These are phyloP conservation scores for Lactarius hengduanensis DNA, from an alignment of 768 basidiomycete species.

Conservation along the genomic window DNA sequence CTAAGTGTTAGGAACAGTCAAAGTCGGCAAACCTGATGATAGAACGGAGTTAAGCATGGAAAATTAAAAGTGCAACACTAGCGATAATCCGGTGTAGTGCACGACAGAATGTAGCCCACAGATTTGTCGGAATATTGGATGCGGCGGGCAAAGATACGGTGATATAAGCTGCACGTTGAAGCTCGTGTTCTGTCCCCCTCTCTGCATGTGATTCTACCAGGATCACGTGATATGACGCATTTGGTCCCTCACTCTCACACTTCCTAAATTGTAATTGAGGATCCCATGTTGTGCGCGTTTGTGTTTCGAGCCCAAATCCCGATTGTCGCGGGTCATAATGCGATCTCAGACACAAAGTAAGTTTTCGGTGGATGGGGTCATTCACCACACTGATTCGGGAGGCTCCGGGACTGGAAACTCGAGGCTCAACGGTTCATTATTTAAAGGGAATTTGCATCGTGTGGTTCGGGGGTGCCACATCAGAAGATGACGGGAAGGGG, in stretches of 20 bases:
- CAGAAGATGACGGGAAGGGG: slow-evolving; percentile 23
- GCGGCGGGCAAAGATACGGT: background rate
- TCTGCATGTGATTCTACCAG: slow-evolving; percentile 18
- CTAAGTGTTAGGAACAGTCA: background rate
- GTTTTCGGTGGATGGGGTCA: background rate
- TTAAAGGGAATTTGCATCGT: slow-evolving; percentile 15
- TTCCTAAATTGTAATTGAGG: background rate
- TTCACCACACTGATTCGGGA: background rate
- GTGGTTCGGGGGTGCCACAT: slow-evolving; percentile 12
- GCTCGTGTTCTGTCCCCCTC: background rate
- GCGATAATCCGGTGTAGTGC: background rate
- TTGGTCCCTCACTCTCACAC: background rate
- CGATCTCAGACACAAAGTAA: background rate
- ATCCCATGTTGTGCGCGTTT: background rate
- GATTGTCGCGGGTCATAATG: background rate
- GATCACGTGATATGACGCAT: slow-evolving; percentile 11
- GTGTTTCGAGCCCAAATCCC: background rate
- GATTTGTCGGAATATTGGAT: slow-evolving; percentile 10
- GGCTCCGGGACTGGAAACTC: background rate
- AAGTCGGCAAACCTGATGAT: slow-evolving; percentile 26
- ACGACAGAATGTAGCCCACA: slow-evolving; percentile 4
- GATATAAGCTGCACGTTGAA: slow-evolving; percentile 6
- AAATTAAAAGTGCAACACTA: background rate
- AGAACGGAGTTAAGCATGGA: slow-evolving; percentile 28
- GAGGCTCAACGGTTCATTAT: slow-evolving; percentile 17